Conservation (phyloP, 1,139 yeast species). For the Sugiyamaella xylanicola region DNA sequence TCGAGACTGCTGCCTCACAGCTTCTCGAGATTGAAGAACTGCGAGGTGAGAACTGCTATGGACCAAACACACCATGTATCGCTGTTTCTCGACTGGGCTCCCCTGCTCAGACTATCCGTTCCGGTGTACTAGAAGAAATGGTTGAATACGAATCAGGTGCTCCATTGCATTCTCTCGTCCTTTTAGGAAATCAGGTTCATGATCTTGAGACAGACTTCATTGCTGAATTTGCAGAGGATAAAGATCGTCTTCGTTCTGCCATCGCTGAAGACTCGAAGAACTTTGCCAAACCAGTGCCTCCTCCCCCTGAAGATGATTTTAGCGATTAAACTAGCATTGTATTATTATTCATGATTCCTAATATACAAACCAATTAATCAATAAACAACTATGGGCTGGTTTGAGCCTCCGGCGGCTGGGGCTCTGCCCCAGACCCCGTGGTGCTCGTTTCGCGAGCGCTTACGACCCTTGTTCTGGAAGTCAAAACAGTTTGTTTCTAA, state of each 20-base stretch:
- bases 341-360: too few relatives aligned
- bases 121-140: constrained; percentile 72
- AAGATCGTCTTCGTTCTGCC: constrained; percentile 57
- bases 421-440: constrained; percentile 1
- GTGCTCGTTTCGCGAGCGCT: constrained; percentile 1
- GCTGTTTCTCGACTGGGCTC: constrained; percentile 92
- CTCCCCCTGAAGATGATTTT: constrained; percentile 22
- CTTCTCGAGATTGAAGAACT: constrained; percentile 81
- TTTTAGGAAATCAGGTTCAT: constrained; percentile 92
- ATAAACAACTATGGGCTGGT: not conserved
- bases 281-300: constrained; percentile 50
- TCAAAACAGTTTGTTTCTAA: not conserved
- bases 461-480: too few relatives aligned
- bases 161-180: constrained; percentile 88
- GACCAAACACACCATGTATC: constrained; percentile 86
- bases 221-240: constrained; percentile 71
- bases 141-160: constrained; percentile 87
- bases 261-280: constrained; percentile 73
- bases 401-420: constrained; percentile 1
- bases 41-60: constrained; percentile 67
- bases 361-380: not conserved
- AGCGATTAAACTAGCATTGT: constrained; percentile 14
- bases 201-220: constrained; percentile 88
- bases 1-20: constrained; percentile 86
- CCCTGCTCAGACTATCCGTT: constrained; percentile 76